Evolutionary conservation across 257 asterid genomes (phyloP).

Genomic region (Handroanthus guayacan): DNA sequence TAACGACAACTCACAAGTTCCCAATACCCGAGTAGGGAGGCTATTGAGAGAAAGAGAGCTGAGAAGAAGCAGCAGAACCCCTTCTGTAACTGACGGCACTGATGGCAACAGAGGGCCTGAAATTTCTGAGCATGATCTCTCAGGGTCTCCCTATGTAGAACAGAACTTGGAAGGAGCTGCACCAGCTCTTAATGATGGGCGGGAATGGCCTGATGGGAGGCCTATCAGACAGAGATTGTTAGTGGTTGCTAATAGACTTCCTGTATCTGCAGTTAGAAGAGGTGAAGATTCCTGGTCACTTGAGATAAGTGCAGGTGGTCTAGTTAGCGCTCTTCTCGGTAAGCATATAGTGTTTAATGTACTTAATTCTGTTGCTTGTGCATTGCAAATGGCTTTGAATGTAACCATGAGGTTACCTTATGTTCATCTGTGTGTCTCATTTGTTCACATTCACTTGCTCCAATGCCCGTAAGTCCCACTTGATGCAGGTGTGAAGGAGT

Average conservation of each 20-base stretch:
- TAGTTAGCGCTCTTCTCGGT: slow-evolving; percentile 87
- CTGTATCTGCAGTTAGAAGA: slow-evolving; percentile 79
- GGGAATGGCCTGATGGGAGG: slow-evolving; percentile 58
- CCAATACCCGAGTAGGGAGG: slow-evolving; percentile 62
- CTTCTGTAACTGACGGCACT: slow-evolving; percentile 46
- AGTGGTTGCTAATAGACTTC: slow-evolving; percentile 89
- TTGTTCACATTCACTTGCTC: slow-evolving; percentile 24
- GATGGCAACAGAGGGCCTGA: slow-evolving; percentile 52
- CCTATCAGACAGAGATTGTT: slow-evolving; percentile 64
- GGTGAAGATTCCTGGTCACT: slow-evolving; percentile 81
- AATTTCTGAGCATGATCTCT: slow-evolving; percentile 49
- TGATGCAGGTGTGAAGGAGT: slow-evolving; percentile 71
- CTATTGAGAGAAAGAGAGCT: slow-evolving; percentile 74
- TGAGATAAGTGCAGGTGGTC: slow-evolving; percentile 87
- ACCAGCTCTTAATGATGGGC: slow-evolving; percentile 51
- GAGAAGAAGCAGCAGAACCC: slow-evolving; percentile 52
- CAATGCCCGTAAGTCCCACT: slow-evolving; percentile 35
- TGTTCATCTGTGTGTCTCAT: slow-evolving; percentile 5
- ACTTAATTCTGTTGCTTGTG: slow-evolving; percentile 26
- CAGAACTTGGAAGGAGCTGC: slow-evolving; percentile 58
- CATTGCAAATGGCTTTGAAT: background rate
- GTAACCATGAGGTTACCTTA: background rate
- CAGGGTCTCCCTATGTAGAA: slow-evolving; percentile 50
- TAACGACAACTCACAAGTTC: slow-evolving; percentile 50
- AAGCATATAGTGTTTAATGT: slow-evolving; percentile 31